Base-by-base conservation (phyloP, 2,329 filamentous ascomycete genomes). In the Pseudonectria foliicola region DNA sequence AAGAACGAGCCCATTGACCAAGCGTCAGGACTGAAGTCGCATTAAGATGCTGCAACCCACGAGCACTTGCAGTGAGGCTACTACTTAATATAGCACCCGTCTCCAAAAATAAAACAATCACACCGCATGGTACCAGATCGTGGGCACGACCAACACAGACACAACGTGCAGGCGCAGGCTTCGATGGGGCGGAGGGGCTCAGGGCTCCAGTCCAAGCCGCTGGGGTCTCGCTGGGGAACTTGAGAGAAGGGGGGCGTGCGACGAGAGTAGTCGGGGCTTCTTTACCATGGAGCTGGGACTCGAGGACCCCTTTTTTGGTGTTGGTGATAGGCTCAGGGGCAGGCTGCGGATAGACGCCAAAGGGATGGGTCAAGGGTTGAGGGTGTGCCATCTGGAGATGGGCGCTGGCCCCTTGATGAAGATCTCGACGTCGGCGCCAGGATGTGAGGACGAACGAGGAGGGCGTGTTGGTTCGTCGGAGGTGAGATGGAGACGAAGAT, bases 51-150 rank as follows among this genome's bases (percentile, higher is more conserved):
- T 55, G 55, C 59, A 57, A 48, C 40, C 49, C 47, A 46, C 45
- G 30, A 47, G 49, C 45, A 51, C 53, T 51, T 61, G 55, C 58
- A 61, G 43, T 52, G 54, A 59, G 57, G 52, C 56, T 59, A 46
- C 42, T 41, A 45, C 58, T 56, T 53, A 57, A 53, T 57, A 57
- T 61, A 62, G 58, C 45, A 63, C 52, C 40, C 41, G 37, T 33
- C 40, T 44, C 56, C 54, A 58, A 58, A 59, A 60, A 57, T 55
- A 57, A 50, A n/a, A 29, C 34, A 30, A 31, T 31, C 16, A 18
- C 16, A 23, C n/a, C 16, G 29, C 21, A 13, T 31, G 21, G n/a
- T 25, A 18, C 25, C 25, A 25, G 31, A 31, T 31, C 29, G 10
- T 11, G 29, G 8, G n/a, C 12, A 23, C 29, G 13, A n/a, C 12